Conservation (phyloP, 768 basidiomycete genomes). For the Suillus variegatus region DNA sequence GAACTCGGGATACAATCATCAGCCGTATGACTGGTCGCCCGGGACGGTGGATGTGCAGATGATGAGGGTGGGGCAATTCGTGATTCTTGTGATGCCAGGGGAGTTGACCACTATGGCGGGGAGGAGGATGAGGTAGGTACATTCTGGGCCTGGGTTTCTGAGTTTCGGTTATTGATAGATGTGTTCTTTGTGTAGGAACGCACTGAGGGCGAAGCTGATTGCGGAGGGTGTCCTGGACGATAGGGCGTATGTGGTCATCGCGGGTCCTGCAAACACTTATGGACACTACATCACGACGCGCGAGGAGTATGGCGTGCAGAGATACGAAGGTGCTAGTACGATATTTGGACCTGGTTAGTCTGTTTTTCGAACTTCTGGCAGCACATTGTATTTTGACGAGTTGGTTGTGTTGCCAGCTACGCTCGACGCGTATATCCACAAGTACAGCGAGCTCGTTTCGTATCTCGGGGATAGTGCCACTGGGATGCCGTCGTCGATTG, state of each 20-base stretch:
- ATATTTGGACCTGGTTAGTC: slow-evolving; percentile 72
- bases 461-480: slow-evolving; percentile 53
- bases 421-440: slow-evolving; percentile 79
- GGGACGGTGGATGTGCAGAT: slow-evolving; percentile 76
- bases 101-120: slow-evolving; percentile 86
- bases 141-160: background rate
- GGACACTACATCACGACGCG: slow-evolving; percentile 71
- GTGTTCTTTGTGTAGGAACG: slow-evolving; percentile 47
- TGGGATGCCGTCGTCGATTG: slow-evolving; percentile 58
- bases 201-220: slow-evolving; percentile 64
- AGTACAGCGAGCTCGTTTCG: slow-evolving; percentile 65
- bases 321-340: slow-evolving; percentile 83
- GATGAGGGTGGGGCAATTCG: slow-evolving; percentile 73
- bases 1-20: slow-evolving; percentile 71
- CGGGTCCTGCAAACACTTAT: slow-evolving; percentile 84
- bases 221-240: slow-evolving; percentile 61
- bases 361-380: background rate
- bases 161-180: background rate
- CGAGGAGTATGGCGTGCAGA: slow-evolving; percentile 74
- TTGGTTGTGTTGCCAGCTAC: slow-evolving; percentile 41
- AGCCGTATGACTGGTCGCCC: slow-evolving; percentile 76
- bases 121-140: slow-evolving; percentile 63
- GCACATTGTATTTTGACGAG: background rate
- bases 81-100: slow-evolving; percentile 74
- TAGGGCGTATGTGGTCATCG: slow-evolving; percentile 74